Evolutionary conservation across 352 stramenopile genomes (phyloP), one percentile per base, ranked within the genome.

Genomic region (Phytopythium kandeliae): DNA sequence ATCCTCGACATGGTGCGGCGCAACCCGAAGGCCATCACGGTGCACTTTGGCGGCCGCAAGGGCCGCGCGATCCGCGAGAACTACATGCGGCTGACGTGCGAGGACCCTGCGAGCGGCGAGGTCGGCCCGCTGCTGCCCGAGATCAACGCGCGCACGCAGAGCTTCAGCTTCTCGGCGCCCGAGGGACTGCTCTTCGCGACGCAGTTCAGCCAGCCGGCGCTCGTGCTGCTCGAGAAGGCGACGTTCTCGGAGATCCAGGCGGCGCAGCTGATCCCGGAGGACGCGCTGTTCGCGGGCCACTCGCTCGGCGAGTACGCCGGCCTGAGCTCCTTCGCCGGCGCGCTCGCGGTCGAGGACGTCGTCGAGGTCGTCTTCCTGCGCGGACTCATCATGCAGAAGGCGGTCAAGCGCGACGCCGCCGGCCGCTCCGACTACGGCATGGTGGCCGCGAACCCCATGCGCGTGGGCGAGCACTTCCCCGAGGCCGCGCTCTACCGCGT

Each of bases 241-340:
- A 85, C 75, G 43, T 94, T 93, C 59, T 83, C 80, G 36, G 85
- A 95, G 55, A 86, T 92, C 45, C 65, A 89, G 52, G 65, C 62
- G 2, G 69, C 69, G 1, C 70, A 89, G 44, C 45, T 95, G 17
- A 85, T 95, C 33, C 72, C 83, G 0, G 62, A 86, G n/a, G 74
- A 88, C 28, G 68, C 77, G 7, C 55, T 86, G 42, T 93, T 96
- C 24, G 85, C 85, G 51, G 85, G 85, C 12, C 85, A 96, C 60
- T 96, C 85, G n/a, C 80, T 96, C 25, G 85, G 85, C 28, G 85
- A 96, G 60, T 96, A 96, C 58, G 84, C 85, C 37, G 79, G 79
- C 44, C 60, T 96, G 24, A 87, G 72, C 42, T 85, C 81, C 3
- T 90, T 92, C 52, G 84, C 83, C 19, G 77, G 72, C 24, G 77